Evolutionary conservation across 352 stramenopile species (phyloP).

Genomic region (Phytophthora cryptogea): DNA sequence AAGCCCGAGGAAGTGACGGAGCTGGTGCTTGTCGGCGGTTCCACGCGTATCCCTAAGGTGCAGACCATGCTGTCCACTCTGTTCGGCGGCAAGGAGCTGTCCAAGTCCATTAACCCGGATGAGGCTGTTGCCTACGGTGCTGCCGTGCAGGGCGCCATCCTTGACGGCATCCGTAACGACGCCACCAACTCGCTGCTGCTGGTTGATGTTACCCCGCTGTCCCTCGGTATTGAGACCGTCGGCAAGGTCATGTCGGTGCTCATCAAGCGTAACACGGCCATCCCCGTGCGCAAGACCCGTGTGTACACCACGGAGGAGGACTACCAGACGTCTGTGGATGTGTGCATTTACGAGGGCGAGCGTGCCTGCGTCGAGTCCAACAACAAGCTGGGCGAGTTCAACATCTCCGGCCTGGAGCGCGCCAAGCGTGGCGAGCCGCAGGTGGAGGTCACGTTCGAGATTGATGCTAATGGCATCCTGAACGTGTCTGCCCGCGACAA

Average conservation of each 20-base stretch:
- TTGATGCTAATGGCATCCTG: constrained; percentile 94
- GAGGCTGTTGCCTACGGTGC: constrained; percentile 84
- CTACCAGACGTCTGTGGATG: constrained; percentile 87
- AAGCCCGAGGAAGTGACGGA: constrained; percentile 66
- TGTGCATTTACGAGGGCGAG: constrained; percentile 91
- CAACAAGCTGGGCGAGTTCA: constrained; percentile 94
- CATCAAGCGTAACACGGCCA: constrained; percentile 89
- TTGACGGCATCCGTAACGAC: constrained; percentile 70
- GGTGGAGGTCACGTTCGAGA: constrained; percentile 90
- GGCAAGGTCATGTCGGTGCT: constrained; percentile 90
- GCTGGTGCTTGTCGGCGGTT: constrained; percentile 61
- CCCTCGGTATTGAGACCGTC: constrained; percentile 87
- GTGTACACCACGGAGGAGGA: constrained; percentile 74
- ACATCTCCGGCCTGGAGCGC: constrained; percentile 88
- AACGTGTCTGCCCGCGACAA: constrained; percentile 91
- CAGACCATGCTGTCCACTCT: constrained; percentile 60
- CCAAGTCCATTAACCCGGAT: constrained; percentile 79
- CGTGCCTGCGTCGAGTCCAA: constrained; percentile 88
- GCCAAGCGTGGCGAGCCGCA: constrained; percentile 90
- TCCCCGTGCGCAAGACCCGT: constrained; percentile 85
- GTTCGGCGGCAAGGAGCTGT: constrained; percentile 68
- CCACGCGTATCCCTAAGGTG: constrained; percentile 67
- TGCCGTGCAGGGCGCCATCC: constrained; percentile 64
- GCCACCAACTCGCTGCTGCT: constrained; percentile 88
- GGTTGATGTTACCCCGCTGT: constrained; percentile 91